phyloP scores from a whole-genome alignment of 441 rosid species.

The Melastoma candidum region DNA sequence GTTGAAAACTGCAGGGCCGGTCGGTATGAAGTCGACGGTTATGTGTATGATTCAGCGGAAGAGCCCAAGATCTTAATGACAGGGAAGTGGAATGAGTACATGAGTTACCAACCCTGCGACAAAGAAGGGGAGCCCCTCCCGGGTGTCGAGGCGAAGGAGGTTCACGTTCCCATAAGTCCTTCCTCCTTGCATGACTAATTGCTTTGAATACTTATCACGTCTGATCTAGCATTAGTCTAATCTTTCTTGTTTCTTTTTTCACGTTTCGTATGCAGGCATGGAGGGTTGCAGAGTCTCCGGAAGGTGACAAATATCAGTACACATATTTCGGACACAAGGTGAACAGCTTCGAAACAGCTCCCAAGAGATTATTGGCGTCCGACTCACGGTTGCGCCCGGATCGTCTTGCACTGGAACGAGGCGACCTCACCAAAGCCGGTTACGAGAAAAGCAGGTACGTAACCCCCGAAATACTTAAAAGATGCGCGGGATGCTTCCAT shows the following conservation, averaged over 20 bases:
- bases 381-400: conserved; percentile 95
- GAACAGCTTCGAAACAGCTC: conserved; percentile 89
- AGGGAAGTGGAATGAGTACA: conserved; percentile 89
- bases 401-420: conserved; percentile 84
- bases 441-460: conserved; percentile 73
- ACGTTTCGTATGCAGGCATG: conserved; percentile 41
- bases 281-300: conserved; percentile 71
- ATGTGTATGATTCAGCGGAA: conserved; percentile 78
- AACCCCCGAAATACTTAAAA: background rate
- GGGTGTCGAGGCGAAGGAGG: conserved; percentile 85
- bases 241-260: too few relatives aligned
- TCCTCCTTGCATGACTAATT: background rate
- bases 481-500: background rate
- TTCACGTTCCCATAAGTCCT: conserved; percentile 1
- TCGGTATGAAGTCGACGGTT: conserved; percentile 97
- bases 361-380: conserved; percentile 76
- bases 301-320: conserved; percentile 75
- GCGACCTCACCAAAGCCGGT: conserved; percentile 75
- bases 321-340: conserved; percentile 88
- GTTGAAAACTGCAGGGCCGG: conserved; percentile 57
- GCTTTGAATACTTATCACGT: background rate
- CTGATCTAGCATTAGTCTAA: background rate
- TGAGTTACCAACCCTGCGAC: conserved; percentile 93
- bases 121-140: conserved; percentile 93
- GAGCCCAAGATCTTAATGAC: conserved; percentile 95